These are phyloP conservation scores for Evernia prunastri DNA, from an alignment of 495 filamentous ascomycete genomes.

Conservation along the genomic window DNA sequence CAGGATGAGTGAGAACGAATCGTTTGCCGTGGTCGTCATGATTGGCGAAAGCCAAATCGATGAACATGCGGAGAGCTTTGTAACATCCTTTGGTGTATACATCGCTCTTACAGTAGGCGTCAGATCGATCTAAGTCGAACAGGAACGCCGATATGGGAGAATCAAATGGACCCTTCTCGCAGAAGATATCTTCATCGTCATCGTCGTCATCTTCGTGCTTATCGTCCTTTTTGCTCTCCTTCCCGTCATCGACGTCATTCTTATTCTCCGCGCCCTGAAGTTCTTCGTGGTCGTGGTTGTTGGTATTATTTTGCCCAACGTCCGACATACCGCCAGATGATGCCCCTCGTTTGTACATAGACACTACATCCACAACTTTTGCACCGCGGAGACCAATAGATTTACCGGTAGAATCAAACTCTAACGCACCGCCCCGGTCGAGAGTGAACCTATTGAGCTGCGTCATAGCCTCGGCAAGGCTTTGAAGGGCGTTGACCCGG, in stretches of 20 bases:
- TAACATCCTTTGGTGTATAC: background rate
- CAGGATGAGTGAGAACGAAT: slow-evolving; percentile 22
- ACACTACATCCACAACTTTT: background rate
- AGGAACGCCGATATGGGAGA: background rate
- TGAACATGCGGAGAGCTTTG: background rate
- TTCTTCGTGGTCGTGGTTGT: too few species aligned
- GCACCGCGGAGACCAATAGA: background rate
- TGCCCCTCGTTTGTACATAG: background rate
- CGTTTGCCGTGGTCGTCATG: background rate
- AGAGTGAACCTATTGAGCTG: slow-evolving; percentile 7
- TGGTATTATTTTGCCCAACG: background rate
- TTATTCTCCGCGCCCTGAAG: too few species aligned
- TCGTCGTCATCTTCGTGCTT: too few species aligned
- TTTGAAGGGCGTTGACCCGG: slow-evolving; percentile 1
- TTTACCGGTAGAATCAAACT: background rate
- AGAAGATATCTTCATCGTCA: too few species aligned
- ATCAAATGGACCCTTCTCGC: too few species aligned
- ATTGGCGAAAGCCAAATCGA: slow-evolving; percentile 6
- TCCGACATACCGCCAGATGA: slow-evolving; percentile 5
- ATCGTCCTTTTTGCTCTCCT: too few species aligned
- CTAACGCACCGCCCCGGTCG: slow-evolving; percentile 5
- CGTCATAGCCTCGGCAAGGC: slow-evolving; percentile 10
- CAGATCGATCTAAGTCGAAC: background rate
- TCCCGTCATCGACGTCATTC: too few species aligned
- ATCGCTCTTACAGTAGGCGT: background rate